A percentile compares a stretch with the other conserved stretches of the same genome.
Conservation (phyloP, 2,329 filamentous ascomycete species). For the Apiospora arundinis region DNA sequence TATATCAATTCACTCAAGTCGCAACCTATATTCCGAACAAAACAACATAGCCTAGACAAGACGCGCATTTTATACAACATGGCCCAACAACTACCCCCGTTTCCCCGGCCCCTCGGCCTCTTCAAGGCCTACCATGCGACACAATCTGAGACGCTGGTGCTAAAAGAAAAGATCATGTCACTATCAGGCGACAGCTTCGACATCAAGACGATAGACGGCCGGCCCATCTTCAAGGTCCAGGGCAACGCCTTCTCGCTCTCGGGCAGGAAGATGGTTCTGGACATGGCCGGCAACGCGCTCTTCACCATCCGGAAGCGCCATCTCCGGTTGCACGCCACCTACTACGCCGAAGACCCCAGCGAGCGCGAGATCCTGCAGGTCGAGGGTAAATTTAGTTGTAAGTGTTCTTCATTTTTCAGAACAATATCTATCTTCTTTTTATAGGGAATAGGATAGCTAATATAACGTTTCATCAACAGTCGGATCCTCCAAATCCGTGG, state of each 20-base stretch:
- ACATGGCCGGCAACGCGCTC: constrained; percentile 59
- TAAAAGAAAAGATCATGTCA: constrained; percentile 68
- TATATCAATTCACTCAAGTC: not conserved
- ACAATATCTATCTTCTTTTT: too few species aligned
- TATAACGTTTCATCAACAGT: constrained; percentile 51
- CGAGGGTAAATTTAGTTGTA: constrained; percentile 59
- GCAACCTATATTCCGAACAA: too few species aligned
- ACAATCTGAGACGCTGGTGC: constrained; percentile 55
- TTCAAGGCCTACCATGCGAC: constrained; percentile 47
- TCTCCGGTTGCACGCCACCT: constrained; percentile 58
- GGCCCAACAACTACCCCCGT: not conserved
- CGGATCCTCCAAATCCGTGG: constrained; percentile 59
- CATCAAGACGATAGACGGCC: constrained; percentile 61
- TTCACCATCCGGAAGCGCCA: constrained; percentile 64
- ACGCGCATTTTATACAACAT: too few species aligned
- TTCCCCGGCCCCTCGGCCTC: constrained; percentile 39
- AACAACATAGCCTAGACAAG: constrained; percentile 14
- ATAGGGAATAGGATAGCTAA: too few species aligned
- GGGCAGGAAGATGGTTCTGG: constrained; percentile 61
- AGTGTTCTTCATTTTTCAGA: too few species aligned
- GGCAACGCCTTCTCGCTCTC: constrained; percentile 60
- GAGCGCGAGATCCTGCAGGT: constrained; percentile 59
- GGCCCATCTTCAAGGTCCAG: constrained; percentile 61
- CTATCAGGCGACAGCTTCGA: constrained; percentile 69
- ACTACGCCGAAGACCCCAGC: constrained; percentile 52